Evolutionary conservation across 192 early-diverging fungal species (phyloP).

Genomic region (Linnemannia schmuckeri): DNA sequence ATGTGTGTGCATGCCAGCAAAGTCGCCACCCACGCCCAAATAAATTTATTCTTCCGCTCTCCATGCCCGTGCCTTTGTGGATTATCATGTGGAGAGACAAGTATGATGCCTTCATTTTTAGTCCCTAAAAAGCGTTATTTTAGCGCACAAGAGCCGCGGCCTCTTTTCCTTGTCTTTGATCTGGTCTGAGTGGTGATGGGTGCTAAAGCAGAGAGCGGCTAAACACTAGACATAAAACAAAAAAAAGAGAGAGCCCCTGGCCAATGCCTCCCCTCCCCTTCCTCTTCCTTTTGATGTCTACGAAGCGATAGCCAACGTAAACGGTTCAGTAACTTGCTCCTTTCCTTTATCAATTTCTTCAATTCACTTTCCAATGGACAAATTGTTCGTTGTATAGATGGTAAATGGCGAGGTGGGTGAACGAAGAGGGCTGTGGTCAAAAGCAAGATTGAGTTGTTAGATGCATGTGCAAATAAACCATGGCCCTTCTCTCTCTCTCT

Average conservation of each 20-base stretch:
- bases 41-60: not conserved
- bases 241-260: not conserved
- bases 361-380: not conserved
- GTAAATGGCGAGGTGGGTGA: not conserved
- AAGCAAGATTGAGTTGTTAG: not conserved
- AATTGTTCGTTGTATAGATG: not conserved
- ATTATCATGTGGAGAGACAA: not conserved
- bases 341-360: not conserved
- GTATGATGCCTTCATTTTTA: too few relatives aligned
- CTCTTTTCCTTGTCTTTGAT: not conserved
- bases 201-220: not conserved
- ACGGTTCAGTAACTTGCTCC: not conserved
- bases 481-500: not conserved
- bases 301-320: too few relatives aligned
- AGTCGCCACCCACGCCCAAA: not conserved
- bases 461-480: conserved; percentile 5
- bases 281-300: not conserved
- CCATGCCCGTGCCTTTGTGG: not conserved
- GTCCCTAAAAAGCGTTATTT: not conserved
- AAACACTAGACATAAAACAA: not conserved
- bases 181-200: not conserved
- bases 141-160: not conserved
- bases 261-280: not conserved
- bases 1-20: not conserved
- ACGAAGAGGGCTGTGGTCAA: not conserved